Base-by-base conservation (phyloP, 768 basidiomycete species). In the Tricholoma saponaceum region DNA sequence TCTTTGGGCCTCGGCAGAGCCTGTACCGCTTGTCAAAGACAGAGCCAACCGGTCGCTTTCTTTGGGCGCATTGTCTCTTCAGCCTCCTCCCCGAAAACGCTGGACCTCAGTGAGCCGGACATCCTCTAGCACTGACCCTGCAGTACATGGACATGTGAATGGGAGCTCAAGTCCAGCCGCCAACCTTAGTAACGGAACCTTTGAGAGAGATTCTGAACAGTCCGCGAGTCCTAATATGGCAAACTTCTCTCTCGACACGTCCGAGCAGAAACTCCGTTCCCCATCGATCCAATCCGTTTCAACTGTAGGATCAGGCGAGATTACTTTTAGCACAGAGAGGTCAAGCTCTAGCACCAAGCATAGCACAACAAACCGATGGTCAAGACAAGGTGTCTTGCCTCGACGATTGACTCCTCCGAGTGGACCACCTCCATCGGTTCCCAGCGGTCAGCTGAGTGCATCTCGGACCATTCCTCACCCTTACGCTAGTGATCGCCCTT, bases 371-470 rank as follows among this genome's bases (percentile, higher is more conserved):
- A 77, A 75, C 54, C 73, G 83, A 52, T 84, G 84, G 83, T 85
- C 84, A 35, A 75, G 81, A 52, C 83, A 81, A 60, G 75, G 76
- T 13, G 64, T 65, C 25, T 67, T 74, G 60, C 86, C 86, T 8
- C 77, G 80, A 20, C 77, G 79, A 49, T 67, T 76, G 51, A 81
- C 81, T 4, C 85, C 86, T 9, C 85, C 87, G 2, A 78, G 72
- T 25, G 86, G 83, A 5, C 84, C 86, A 14, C 78, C 83, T 26
- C 83, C 85, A 4, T 77, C 80, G 14, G 67, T 79, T 23, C 82
- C 71, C 33, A 60, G 53, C 58, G 66, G 57, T 56, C 72, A 69
- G 14, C 58, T 67, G 26, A 66, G 61, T 33, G 9, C 49, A 20
- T 67, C 68, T 18, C 67, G 58, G 33, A 57, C 65, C 20, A 69